Evolutionary conservation across 345 rosid genomes (phyloP).

Genomic region (Pistacia vera): DNA sequence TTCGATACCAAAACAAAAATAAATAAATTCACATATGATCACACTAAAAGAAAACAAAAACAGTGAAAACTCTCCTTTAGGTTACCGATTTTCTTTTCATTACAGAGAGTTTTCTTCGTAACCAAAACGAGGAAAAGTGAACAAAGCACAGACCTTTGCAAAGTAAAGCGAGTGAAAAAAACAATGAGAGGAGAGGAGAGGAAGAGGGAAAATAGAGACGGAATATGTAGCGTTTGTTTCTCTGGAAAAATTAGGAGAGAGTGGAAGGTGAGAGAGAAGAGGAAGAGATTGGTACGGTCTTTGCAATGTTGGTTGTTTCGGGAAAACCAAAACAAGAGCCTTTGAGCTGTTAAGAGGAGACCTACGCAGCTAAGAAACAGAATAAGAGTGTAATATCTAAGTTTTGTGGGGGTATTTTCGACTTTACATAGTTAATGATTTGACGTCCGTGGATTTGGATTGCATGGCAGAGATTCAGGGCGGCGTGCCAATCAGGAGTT

Average conservation of each 20-base stretch:
- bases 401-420: conserved; percentile 30
- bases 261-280: conserved; percentile 1
- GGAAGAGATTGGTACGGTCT: conserved; percentile 9
- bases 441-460: not conserved
- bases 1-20: not conserved
- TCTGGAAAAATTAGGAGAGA: not conserved
- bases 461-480: not conserved
- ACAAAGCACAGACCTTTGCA: conserved; percentile 14
- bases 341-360: conserved; percentile 7
- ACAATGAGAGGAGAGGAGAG: not conserved
- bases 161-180: not conserved
- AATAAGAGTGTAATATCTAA: not conserved
- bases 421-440: not conserved
- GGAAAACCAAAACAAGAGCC: not conserved
- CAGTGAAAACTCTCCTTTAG: not conserved
- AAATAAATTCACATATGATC: not conserved
- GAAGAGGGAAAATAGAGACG: not conserved
- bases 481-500: not conserved
- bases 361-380: conserved; percentile 27
- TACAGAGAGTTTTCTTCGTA: not conserved
- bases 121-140: conserved; percentile 6
- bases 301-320: conserved; percentile 1
- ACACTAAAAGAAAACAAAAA: not conserved
- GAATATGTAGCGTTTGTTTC: conserved; percentile 13
- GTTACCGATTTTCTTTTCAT: not conserved